Evolutionary conservation across 345 rosid species (phyloP), one percentile per base, ranked within the genome.

Genomic region (Linum lewisii): DNA sequence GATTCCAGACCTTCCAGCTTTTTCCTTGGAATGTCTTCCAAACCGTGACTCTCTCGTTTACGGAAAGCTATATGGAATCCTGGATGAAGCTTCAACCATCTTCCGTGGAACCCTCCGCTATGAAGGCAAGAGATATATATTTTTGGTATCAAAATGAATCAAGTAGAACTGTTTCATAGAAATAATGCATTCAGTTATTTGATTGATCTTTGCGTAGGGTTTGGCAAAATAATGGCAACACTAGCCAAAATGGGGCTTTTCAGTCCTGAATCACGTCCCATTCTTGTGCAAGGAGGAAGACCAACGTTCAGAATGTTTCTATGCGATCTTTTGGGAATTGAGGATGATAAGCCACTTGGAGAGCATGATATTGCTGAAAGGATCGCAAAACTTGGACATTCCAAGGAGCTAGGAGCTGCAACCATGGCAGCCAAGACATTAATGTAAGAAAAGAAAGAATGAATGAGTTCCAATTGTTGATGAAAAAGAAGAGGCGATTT

Each of bases 21-120:
- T 92, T 74, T 96, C 96, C 60, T 69, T 92, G 65, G 98, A 92
- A 69, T 92, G 90, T 72, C 71, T 92, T 60, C 90, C 98, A 2
- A 92, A 88, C 64, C 93, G 95, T 10, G 78, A 92, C 72, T 88
- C 98, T 13, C 71, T 92, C 72, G 74, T 82, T 63, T 88, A 88
- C 29, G 96, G 88, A 21, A 82, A 88, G 32, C 44, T 73, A 11
- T 92, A 92, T 70, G 83, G 96, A 63, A 92, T 92, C 49, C 77
- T 61, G 62, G 59, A 78, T 22, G 95, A 92, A 77, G 95, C 98
- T 51, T 77, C 86, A 37, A 84, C 95, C 13, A 69, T 92, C 62
- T 92, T 88, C 52, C 96, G 98, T 32, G 96, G 90, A 71, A 92
- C 96, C 1, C 87, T 92, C 47, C 90, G 96, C 69, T 92, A 92